Conservation (phyloP, 495 filamentous ascomycete genomes). For the Hypoxylon crocopeplum region DNA sequence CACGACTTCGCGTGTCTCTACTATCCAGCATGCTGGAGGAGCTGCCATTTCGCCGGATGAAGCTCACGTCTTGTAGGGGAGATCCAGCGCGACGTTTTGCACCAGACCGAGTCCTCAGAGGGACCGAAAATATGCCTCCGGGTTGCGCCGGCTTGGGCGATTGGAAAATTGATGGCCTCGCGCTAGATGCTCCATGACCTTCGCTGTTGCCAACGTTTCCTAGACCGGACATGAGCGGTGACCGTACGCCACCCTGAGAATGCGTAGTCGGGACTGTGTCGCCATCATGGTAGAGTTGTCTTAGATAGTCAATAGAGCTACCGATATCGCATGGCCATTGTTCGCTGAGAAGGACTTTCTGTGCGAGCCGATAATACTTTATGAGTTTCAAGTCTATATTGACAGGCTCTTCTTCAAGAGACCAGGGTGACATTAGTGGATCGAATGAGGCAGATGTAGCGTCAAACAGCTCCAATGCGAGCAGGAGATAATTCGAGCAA, state of each 20-base stretch:
- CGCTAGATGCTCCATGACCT: background rate
- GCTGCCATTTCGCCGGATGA: conserved; percentile 31
- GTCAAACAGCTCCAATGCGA: conserved; percentile 31
- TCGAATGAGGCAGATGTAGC: conserved; percentile 34
- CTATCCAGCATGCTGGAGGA: conserved; percentile 33
- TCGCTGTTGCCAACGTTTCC: background rate
- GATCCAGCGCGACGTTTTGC: conserved; percentile 35
- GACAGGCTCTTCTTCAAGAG: conserved; percentile 35
- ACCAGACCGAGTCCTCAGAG: conserved; percentile 19
- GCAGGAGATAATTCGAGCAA: conserved; percentile 20
- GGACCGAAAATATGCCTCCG: conserved; percentile 12
- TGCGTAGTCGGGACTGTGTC: background rate
- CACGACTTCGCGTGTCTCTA: conserved; percentile 22
- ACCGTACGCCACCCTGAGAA: background rate
- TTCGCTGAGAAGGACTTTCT: conserved; percentile 21
- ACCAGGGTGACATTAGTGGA: conserved; percentile 31
- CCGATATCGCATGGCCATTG: conserved; percentile 4
- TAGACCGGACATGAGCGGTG: background rate
- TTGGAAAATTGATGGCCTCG: conserved; percentile 2
- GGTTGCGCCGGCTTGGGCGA: background rate
- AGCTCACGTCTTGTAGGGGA: conserved; percentile 20
- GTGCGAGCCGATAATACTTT: conserved; percentile 36
- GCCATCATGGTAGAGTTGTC: conserved; percentile 17
- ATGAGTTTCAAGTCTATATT: conserved; percentile 34
- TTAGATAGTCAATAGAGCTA: conserved; percentile 19